Evolutionary conservation across 2,329 filamentous ascomycete genomes (phyloP), one percentile per base, ranked within the genome.

Genomic region (Fusarium heterosporum): DNA sequence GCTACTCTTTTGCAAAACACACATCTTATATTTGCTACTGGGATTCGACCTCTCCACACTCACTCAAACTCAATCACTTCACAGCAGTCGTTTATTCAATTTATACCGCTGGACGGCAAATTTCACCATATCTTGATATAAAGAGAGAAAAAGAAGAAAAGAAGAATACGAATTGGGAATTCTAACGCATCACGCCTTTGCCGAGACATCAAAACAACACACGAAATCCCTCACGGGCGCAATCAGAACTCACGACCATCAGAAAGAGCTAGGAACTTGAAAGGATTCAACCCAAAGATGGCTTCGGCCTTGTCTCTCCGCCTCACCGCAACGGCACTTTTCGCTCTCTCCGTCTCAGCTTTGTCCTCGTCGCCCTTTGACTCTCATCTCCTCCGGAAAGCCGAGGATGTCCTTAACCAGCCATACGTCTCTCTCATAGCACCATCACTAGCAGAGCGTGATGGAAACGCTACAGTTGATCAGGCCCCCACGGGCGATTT

Each of bases 361-460:
- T 67, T 49, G 48, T 34, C 46, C 26, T 61, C 57, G 30, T 40
- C 59, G 26, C 48, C 46, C 14, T 40, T 66, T 14, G 58, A 64
- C 16, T 55, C 62, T 42, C 41, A 68, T 40, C 43, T 69, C 30
- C 47, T 76, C 32, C 71, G 75, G 38, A 65, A 58, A 39, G 58
- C 75, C 53, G 70, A 75, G 17, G 74, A 78, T 49, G 74, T 77
- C 29, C 71, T 78, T 42, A 52, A 66, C 41, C 66, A 68, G 14
- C 74, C 76, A 9, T 78, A 76, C 58, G 66, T 65, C 49, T 61
- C 71, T 19, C 43, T 73, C 17, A 10, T 64, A 43, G 41, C 61
- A 48, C 55, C 66, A 9, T 58, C 72, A 3, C 54, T 72, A 29
- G 46, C 66, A 30, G 63, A 48, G 48, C 66, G 47, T 34, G 70